Evolutionary conservation across 2,329 filamentous ascomycete genomes (phyloP).

Genomic region (Colletotrichum sp.): DNA sequence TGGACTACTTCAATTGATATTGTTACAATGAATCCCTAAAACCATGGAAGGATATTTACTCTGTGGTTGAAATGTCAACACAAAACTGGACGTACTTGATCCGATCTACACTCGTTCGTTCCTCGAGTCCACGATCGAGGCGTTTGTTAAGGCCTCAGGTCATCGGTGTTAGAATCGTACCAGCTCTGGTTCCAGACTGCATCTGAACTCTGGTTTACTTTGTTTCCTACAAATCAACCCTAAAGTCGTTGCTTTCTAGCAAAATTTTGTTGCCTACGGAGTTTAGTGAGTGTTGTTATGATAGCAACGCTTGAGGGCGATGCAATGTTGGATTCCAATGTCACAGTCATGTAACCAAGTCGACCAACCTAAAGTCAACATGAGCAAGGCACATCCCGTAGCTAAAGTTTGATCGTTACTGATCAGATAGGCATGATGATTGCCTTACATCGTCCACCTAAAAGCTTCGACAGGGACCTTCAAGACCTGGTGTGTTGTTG

Average conservation of each 20-base stretch:
- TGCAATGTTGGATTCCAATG: neutral
- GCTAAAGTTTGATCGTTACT: neutral
- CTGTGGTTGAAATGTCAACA: neutral
- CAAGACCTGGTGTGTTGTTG: neutral
- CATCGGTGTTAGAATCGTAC: neutral
- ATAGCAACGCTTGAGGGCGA: neutral
- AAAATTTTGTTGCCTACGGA: neutral
- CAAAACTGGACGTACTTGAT: neutral
- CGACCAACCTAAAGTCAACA: neutral
- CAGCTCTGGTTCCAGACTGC: neutral
- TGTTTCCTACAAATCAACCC: too few species aligned
- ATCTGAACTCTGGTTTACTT: neutral
- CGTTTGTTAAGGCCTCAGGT: neutral
- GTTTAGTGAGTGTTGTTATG: neutral
- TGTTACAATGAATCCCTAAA: neutral
- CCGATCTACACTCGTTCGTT: neutral
- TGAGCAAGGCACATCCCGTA: neutral
- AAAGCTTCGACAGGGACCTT: neutral
- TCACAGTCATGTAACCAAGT: neutral
- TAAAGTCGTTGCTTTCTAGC: too few species aligned
- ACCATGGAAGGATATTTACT: too few species aligned
- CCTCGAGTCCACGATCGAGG: neutral
- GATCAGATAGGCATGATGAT: neutral
- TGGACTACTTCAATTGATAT: fast-evolving
- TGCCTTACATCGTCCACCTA: neutral